Percentiles rank a stretch among this genome's conserved stretches.
Conservation (phyloP, 2,329 filamentous ascomycete genomes). For the Tricladium varicosporioides region DNA sequence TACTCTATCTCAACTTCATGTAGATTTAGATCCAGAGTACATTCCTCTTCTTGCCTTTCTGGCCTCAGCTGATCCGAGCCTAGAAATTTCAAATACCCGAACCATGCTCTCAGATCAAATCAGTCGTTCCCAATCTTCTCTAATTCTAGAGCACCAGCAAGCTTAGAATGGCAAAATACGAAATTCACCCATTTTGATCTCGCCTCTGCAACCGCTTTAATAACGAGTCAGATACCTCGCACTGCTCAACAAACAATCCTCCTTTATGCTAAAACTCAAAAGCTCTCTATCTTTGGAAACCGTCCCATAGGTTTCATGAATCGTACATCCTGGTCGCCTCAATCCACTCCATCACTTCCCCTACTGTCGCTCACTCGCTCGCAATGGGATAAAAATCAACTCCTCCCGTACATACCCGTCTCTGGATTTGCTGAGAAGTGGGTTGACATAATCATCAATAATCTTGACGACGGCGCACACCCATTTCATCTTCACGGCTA, state of each 20-base stretch:
- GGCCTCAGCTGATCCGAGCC: not conserved
- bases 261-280: constrained; percentile 46
- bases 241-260: constrained; percentile 40
- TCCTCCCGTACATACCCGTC: constrained; percentile 38
- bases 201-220: constrained; percentile 7
- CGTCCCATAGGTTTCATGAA: constrained; percentile 47
- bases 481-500: constrained; percentile 55
- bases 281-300: constrained; percentile 41
- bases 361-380: constrained; percentile 36
- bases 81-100: constrained; percentile 44
- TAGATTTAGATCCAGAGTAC: constrained; percentile 38
- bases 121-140: constrained; percentile 38
- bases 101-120: constrained; percentile 38
- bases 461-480: constrained; percentile 44
- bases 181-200: constrained; percentile 23
- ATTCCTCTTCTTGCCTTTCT: not conserved
- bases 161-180: not conserved
- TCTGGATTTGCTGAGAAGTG: constrained; percentile 6
- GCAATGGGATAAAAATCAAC: constrained; percentile 41
- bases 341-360: constrained; percentile 30
- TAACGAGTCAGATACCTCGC: not conserved
- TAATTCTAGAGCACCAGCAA: too few relatives aligned
- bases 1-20: constrained; percentile 11
- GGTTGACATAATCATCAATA: constrained; percentile 53
- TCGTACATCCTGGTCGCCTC: constrained; percentile 43